Evolutionary conservation across 176 grass and related monocot species (phyloP), one percentile per base, ranked within the genome.

Genomic region (Calamus simplicifolius): DNA sequence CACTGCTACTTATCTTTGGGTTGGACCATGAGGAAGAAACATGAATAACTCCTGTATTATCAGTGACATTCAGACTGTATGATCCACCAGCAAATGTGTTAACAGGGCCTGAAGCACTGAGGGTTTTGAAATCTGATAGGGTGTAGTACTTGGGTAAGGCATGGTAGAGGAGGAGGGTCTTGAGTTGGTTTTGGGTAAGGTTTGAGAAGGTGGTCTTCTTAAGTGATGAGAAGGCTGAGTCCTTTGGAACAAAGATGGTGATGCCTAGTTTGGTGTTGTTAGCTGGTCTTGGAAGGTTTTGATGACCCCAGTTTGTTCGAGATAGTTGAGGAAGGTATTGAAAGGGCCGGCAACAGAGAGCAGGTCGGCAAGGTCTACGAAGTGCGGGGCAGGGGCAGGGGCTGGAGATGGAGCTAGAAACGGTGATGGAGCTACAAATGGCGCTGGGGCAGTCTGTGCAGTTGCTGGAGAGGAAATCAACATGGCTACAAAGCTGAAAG

Each of bases 11-110:
- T 60, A 98, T 83, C 74, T 89, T 81, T 0, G 93, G 84, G 27
- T 77, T 76, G n/a, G 93, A 98, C 93, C 93, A 98, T 71, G 75
- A 77, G n/a, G 93, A 98, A 49, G 64, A 49, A 14, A 98, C 76
- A 15, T 17, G 56, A 62, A 98, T 62, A 62, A 66, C 67, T 12
- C 93, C 93, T 65, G 82, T 82, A 56, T 82, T 29, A 35, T 92
- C 79, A 6, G 84, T 92, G 30, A 89, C 51, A 59, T 98, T 98
- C 18, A 98, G 59, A 2, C 78, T 85, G 75, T 92, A 98, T 16
- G 72, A 49, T 0, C 75, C 80, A 27, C 88, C 93, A 3, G 93
- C 93, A 2, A 92, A 83, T 4, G 88, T 98, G 73, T 72, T 25
- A 49, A 92, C 87, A 0, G 93, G 93, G 67, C 85, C 88, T 15